Evolutionary conservation across 257 asterid genomes (phyloP).

Genomic region (Anisodus tanguticus): DNA sequence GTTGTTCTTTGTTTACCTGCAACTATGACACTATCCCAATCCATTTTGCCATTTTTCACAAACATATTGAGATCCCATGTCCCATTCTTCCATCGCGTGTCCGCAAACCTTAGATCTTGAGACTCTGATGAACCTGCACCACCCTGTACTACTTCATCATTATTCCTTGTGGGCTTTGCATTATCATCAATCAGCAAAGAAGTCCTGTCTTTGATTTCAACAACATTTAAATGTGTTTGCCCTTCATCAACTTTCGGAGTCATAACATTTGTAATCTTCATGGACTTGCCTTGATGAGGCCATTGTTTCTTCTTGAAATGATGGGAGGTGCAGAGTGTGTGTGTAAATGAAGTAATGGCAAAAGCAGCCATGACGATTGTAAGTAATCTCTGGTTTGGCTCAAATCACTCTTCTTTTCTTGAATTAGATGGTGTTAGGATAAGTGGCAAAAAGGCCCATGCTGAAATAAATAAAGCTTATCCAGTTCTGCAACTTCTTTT

Average conservation of each 20-base stretch:
- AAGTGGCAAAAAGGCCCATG: slow-evolving; percentile 42
- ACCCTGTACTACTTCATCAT: slow-evolving; percentile 31
- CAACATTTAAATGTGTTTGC: slow-evolving; percentile 33
- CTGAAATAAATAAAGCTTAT: slow-evolving; percentile 52
- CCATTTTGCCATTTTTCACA: slow-evolving; percentile 64
- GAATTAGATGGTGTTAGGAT: slow-evolving; percentile 17
- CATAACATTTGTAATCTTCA: slow-evolving; percentile 36
- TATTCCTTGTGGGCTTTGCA: slow-evolving; percentile 16
- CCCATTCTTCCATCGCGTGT: slow-evolving; percentile 68
- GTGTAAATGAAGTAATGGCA: slow-evolving; percentile 51
- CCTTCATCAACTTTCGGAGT: slow-evolving; percentile 29
- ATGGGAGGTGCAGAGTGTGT: slow-evolving; percentile 50
- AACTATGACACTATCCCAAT: slow-evolving; percentile 71
- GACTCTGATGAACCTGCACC: slow-evolving; percentile 26
- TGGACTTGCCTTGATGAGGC: slow-evolving; percentile 36
- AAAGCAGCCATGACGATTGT: slow-evolving; percentile 54
- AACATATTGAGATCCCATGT: slow-evolving; percentile 81
- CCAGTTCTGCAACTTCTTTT: slow-evolving; percentile 39
- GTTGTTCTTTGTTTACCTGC: slow-evolving; percentile 46
- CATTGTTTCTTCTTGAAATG: slow-evolving; percentile 44
- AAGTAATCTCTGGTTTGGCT: neutral
- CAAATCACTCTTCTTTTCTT: slow-evolving; percentile 31
- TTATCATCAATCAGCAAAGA: slow-evolving; percentile 10
- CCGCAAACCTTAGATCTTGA: slow-evolving; percentile 41
- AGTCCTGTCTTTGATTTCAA: slow-evolving; percentile 32